phyloP scores from a whole-genome alignment of 139 green algal species.

The Picocystis salinarum region DNA sequence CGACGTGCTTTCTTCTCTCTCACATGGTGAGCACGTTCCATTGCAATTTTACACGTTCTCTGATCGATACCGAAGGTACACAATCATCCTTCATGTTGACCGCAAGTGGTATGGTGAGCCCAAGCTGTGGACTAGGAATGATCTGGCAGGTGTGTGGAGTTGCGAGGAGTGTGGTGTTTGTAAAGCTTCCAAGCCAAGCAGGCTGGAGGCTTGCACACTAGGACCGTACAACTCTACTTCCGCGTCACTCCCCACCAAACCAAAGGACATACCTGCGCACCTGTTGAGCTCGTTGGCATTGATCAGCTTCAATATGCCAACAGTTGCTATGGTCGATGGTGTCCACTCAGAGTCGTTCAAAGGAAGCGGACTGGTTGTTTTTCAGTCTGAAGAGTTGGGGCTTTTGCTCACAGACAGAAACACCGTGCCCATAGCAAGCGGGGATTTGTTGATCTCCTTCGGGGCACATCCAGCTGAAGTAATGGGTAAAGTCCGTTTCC shows the following conservation, averaged over 20 bases:
- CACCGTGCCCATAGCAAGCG: conserved; percentile 50
- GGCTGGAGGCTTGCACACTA: no score
- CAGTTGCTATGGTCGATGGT: conserved; percentile 63
- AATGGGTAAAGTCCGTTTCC: conserved; percentile 39
- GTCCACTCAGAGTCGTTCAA: conserved; percentile 45
- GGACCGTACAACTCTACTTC: no score
- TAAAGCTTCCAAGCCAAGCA: no score
- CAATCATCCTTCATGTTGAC: conserved; percentile 1
- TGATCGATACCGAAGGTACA: conserved; percentile 15
- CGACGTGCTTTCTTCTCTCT: conserved; percentile 12
- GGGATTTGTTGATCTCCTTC: conserved; percentile 68
- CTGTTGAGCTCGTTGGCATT: conserved; percentile 4
- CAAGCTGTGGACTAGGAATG: background rate
- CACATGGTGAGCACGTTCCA: conserved; percentile 34
- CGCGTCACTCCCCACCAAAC: no score
- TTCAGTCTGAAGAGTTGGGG: conserved; percentile 22
- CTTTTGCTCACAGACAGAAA: conserved; percentile 73
- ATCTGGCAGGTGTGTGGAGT: background rate
- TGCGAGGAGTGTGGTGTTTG: no score
- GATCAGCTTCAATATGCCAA: conserved; percentile 61
- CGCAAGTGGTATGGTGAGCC: conserved; percentile 1
- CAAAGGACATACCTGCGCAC: background rate
- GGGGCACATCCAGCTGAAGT: conserved; percentile 60
- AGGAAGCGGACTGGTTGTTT: conserved; percentile 42
- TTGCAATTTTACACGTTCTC: conserved; percentile 50